Evolutionary conservation across 2,329 filamentous ascomycete genomes (phyloP), one percentile per base, ranked within the genome.

Genomic region (Alternaria angustiovoidea): DNA sequence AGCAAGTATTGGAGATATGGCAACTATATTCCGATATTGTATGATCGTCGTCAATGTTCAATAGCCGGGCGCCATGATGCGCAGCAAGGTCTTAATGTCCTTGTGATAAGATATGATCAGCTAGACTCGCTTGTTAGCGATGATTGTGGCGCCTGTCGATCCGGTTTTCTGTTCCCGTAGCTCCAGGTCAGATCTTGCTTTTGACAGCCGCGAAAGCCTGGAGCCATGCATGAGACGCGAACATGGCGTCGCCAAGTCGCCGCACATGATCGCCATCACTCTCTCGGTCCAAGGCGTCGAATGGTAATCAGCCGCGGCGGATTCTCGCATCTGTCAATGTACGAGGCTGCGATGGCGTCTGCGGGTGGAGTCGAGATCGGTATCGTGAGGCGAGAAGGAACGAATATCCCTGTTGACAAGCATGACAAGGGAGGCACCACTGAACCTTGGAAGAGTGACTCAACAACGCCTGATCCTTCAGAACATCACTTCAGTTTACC

Each of bases 311-410:
- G 28, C 34, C 42, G 28, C 51, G 48, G 47, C 53, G 16, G 24
- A 51, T 48, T 39, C 52, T 55, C 28, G 42, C 48, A 52, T 51
- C 46, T 32, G 52, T 62, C 54, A 49, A 59, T 47, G 58, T 38
- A 56, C 59, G 64, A 68, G 64, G 64, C 66, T 61, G 56, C 47
- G 36, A 59, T 61, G 56, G 58, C 52, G 55, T 48, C 42, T 28
- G 54, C 41, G 43, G 26, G 51, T 55, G 32, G 53, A 32, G 54
- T 32, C 41, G 53, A 42, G 42, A 52, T 57, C 46, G 36, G 49
- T 51, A 56, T 62, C 20, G 58, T 65, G 64, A 67, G 62, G 66
- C 64, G 64, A 54, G 46, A 51, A 64, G 59, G 42, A 62, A 47
- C 49, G 51, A 22, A 51, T 43, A 63, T 39, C 54, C 61, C 46